These are phyloP conservation scores for Apiospora hydei DNA, from an alignment of 2,329 filamentous ascomycete species.

Conservation along the genomic window DNA sequence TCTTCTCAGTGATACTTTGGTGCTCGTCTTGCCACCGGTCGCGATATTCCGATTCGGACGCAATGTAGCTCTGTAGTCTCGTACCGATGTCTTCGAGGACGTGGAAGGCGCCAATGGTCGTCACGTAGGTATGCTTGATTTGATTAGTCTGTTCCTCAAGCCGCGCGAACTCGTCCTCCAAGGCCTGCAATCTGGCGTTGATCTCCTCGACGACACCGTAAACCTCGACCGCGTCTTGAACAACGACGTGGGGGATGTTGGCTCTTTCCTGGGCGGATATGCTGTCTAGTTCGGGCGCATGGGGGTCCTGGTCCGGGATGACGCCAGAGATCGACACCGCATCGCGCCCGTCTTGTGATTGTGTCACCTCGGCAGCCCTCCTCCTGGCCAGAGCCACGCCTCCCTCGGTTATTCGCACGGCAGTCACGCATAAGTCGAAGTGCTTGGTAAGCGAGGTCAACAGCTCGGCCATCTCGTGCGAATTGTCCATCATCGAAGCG, in stretches of 20 bases:
- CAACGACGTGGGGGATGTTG: constrained; percentile 84
- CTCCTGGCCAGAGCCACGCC: constrained; percentile 73
- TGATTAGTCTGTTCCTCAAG: constrained; percentile 70
- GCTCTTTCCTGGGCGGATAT: constrained; percentile 77
- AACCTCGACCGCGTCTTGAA: constrained; percentile 72
- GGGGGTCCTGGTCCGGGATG: constrained; percentile 64
- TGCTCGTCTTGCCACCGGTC: constrained; percentile 78
- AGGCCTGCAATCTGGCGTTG: constrained; percentile 75
- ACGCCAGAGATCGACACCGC: constrained; percentile 71
- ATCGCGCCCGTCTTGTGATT: constrained; percentile 51
- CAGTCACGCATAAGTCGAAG: constrained; percentile 92
- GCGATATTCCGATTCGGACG: constrained; percentile 69
- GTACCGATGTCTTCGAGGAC: constrained; percentile 73
- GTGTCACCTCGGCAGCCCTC: constrained; percentile 70
- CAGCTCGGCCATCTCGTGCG: constrained; percentile 81
- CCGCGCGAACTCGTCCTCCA: constrained; percentile 74
- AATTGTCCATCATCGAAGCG: constrained; percentile 73
- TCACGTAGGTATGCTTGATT: constrained; percentile 61
- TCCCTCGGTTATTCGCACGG: constrained; percentile 88
- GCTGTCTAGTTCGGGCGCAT: constrained; percentile 65
- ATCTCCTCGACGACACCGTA: constrained; percentile 75
- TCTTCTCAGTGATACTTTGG: constrained; percentile 69
- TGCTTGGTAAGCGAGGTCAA: constrained; percentile 84
- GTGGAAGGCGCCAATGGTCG: constrained; percentile 68
- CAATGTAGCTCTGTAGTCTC: constrained; percentile 70